phyloP scores from a whole-genome alignment of 2,329 filamentous ascomycete species.

The Fusarium sterilihyphosum region DNA sequence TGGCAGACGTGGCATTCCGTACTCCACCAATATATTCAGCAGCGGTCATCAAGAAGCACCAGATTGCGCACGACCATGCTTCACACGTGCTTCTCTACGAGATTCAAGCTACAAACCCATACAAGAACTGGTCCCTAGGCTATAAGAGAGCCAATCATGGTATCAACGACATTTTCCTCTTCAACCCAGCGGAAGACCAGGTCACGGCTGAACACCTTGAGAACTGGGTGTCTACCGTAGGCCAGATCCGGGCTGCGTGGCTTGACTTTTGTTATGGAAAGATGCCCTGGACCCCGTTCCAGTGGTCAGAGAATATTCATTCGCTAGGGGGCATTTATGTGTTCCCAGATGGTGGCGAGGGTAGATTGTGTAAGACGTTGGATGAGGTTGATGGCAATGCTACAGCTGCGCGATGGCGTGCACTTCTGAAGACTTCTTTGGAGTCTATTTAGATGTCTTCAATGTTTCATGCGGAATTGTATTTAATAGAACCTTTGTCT shows the following conservation, averaged over 20 bases:
- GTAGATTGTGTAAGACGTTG: not conserved
- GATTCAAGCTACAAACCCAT: not conserved
- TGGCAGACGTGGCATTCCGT: not conserved
- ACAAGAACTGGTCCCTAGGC: not conserved
- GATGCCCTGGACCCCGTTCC: not conserved
- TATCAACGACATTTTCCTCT: not conserved
- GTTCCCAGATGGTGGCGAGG: not conserved
- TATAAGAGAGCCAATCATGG: not conserved
- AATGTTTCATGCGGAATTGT: too few relatives aligned
- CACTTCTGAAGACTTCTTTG: not conserved
- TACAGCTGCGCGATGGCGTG: not conserved
- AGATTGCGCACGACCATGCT: rapidly evolving
- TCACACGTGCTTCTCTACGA: not conserved
- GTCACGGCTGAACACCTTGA: not conserved
- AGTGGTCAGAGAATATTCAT: not conserved
- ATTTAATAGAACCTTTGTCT: too few relatives aligned
- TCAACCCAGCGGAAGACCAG: not conserved
- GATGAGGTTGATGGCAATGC: not conserved
- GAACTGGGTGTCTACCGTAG: not conserved
- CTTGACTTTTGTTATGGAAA: not conserved
- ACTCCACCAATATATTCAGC: not conserved
- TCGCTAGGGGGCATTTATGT: not conserved
- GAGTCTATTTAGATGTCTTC: not conserved
- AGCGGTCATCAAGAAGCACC: not conserved
- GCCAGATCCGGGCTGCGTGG: not conserved